Evolutionary conservation across 163 green algal genomes (phyloP).

Genomic region (Scenedesmus sp.): DNA sequence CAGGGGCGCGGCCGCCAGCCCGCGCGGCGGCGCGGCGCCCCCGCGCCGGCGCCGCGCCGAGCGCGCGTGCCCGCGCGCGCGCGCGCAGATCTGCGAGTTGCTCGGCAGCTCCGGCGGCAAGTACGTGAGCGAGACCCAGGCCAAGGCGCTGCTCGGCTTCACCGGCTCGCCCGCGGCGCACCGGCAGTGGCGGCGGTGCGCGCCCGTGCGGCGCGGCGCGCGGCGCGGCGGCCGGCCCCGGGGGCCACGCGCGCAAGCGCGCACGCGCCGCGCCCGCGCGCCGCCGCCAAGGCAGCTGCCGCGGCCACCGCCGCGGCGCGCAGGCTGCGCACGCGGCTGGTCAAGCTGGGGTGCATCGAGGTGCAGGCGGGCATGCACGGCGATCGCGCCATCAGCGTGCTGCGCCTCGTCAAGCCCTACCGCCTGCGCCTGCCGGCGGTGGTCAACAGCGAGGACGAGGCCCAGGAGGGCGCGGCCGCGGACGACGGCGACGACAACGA

Average conservation of each 20-base stretch:
- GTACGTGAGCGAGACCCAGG: conserved; percentile 36
- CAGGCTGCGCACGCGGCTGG: conserved; percentile 33
- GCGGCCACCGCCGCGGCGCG: too few species aligned
- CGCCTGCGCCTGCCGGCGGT: not conserved
- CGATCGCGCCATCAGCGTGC: conserved; percentile 19
- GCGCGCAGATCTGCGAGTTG: conserved; percentile 34
- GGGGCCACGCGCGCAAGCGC: too few species aligned
- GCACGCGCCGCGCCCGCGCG: too few species aligned
- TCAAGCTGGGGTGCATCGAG: conserved; percentile 31
- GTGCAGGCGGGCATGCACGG: conserved; percentile 3
- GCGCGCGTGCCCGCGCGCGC: too few species aligned
- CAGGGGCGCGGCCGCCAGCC: too few species aligned
- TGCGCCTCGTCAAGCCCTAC: conserved; percentile 35
- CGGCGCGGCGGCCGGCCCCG: too few species aligned
- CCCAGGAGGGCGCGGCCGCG: not conserved
- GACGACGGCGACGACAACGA: conserved; percentile 22
- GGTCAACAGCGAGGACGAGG: conserved; percentile 6
- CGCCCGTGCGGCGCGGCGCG: too few species aligned
- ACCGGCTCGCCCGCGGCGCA: conserved; percentile 22
- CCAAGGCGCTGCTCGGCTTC: conserved; percentile 35
- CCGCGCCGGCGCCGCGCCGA: too few species aligned
- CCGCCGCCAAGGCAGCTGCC: too few species aligned
- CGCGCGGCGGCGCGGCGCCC: too few species aligned
- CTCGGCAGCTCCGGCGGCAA: conserved; percentile 3
- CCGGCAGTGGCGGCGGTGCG: conserved; percentile 38